phyloP scores from a whole-genome alignment of 1,139 yeast genomes.

The Sporopachydermia cereana region DNA sequence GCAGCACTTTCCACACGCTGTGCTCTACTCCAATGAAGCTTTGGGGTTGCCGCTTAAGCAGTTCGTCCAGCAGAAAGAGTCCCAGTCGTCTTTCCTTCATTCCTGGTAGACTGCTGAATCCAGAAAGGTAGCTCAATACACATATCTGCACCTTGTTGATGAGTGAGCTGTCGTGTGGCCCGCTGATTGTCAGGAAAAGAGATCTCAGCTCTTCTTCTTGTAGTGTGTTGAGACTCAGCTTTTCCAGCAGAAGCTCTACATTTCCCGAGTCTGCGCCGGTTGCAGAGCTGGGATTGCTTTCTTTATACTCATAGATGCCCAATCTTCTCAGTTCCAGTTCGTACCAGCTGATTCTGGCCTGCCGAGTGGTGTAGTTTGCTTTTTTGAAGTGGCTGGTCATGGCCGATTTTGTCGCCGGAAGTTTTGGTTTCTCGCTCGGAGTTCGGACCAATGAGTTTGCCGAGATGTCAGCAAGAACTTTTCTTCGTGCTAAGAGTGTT shows the following conservation, averaged over 20 bases:
- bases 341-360: not conserved
- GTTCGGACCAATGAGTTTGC: too few relatives aligned
- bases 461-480: too few relatives aligned
- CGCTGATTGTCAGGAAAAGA: not conserved
- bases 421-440: too few relatives aligned
- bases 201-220: not conserved
- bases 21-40: not conserved
- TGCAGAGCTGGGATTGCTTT: not conserved
- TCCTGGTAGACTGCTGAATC: not conserved
- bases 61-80: not conserved
- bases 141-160: not conserved
- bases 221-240: not conserved
- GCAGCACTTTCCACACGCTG: not conserved
- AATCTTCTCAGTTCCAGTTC: constrained; percentile 2
- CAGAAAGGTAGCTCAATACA: constrained; percentile 1
- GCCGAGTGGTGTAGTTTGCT: too few relatives aligned
- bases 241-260: not conserved
- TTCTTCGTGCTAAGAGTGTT: too few relatives aligned
- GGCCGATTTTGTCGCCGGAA: too few relatives aligned
- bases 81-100: not conserved
- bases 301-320: not conserved
- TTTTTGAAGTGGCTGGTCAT: too few relatives aligned
- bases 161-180: not conserved
- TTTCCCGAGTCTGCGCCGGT: not conserved
- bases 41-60: not conserved